Percentiles rank a stretch among this genome's conserved stretches.
These are phyloP conservation scores for Pseudopyricularia javanii DNA, from an alignment of 2,329 filamentous ascomycete species.

Conservation along the genomic window DNA sequence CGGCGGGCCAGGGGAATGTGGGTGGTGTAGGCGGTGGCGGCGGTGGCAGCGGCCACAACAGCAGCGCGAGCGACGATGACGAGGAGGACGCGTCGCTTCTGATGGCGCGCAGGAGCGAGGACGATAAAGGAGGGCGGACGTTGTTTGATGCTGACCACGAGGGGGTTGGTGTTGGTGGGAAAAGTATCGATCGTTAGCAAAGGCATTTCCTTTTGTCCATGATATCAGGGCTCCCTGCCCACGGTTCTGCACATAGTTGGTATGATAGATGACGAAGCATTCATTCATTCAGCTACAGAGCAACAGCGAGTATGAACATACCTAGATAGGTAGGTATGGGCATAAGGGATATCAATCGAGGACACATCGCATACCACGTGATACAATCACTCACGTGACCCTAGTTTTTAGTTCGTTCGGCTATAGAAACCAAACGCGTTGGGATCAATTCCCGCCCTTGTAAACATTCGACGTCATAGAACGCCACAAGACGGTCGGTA, in stretches of 20 bases:
- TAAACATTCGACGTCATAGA: too few species aligned
- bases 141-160: neutral
- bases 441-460: too few species aligned
- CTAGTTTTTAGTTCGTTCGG: too few species aligned
- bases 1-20: neutral
- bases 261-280: neutral
- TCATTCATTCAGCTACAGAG: neutral
- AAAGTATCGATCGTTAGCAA: neutral
- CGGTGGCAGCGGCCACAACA: slow-evolving; percentile 6
- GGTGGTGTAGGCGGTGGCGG: slow-evolving; percentile 1
- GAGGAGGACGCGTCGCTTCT: slow-evolving; percentile 35
- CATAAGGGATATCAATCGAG: too few species aligned
- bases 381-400: too few species aligned
- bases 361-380: too few species aligned
- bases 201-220: neutral
- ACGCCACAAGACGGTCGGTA: too few species aligned
- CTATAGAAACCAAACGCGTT: too few species aligned
- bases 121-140: neutral
- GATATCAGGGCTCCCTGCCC: neutral
- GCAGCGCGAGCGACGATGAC: slow-evolving; percentile 20
- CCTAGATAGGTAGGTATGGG: too few species aligned
- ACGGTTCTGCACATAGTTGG: neutral
- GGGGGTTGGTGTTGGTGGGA: neutral
- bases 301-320: too few species aligned
- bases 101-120: neutral